Evolutionary conservation across 805 yeast genomes (phyloP), one percentile per base, ranked within the genome.

Genomic region (Ogataea naganishii): DNA sequence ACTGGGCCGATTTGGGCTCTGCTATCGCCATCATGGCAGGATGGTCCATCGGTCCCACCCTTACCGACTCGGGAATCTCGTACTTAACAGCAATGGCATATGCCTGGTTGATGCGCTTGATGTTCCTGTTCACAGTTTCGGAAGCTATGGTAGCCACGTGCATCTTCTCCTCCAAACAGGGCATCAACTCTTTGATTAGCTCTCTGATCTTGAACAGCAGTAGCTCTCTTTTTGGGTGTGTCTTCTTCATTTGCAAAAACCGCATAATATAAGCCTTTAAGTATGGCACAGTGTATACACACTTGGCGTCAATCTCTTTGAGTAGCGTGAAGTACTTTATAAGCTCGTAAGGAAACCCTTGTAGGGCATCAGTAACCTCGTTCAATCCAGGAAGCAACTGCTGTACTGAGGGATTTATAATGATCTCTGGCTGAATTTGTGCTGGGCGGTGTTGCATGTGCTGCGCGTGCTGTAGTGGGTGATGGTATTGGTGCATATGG

Each of bases 141-240:
- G 83, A 69, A 14, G 96, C 96, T 23, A 84, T 78, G 2, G 89
- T 79, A 4, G 96, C 89, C 24, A 92, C 96, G 53, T 89, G 96
- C 94, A 92, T 85, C 56, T 92, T 92, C 52, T 92, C 96, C 51
- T 89, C 97, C 32, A 89, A 58, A 37, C 95, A 83, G 1, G 97
- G 96, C 62, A 89, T 75, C 33, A 89, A 64, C 34, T 83, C 95
- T 38, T 61, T 64, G 39, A 72, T 60, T 33, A 64, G 58, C 18
- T 63, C 62, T 32, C 66, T 54, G 34, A 72, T 66, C 16, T 51
- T 42, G 17, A 50, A 41, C 36, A 69, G 49, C 6, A 64, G 46
- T 14, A 49, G 35, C 31, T 56, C 53, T 34, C 66, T 46, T 37
- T 58, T 58, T 6, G 62, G 62, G 35, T 58, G 60, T 22, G 46